Percentiles rank a stretch among this genome's conserved stretches.
phyloP scores from a whole-genome alignment of 192 early-diverging fungal species.

The Coemansia sp. region DNA sequence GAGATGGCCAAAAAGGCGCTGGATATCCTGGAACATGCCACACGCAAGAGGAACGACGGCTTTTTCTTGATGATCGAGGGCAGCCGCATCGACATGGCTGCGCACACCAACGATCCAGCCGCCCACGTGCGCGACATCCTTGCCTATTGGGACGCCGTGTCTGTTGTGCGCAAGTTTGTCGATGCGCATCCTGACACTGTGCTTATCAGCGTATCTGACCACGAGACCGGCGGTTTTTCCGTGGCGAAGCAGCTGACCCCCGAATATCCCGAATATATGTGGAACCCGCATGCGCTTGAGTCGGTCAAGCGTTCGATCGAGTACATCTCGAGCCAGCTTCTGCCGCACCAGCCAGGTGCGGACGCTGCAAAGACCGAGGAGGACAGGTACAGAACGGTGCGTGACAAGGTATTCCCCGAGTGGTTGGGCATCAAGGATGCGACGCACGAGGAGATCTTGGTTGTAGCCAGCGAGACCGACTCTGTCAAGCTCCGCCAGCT shows the following conservation, averaged over 20 bases:
- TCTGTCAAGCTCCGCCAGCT: conserved; percentile 51
- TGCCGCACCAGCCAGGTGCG: conserved; percentile 12
- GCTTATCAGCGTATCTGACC: conserved; percentile 90
- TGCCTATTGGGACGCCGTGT: conserved; percentile 80
- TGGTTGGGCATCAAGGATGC: conserved; percentile 75
- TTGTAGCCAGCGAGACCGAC: conserved; percentile 37
- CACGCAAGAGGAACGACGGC: conserved; percentile 60
- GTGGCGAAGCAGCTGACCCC: conserved; percentile 70
- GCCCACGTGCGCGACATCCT: conserved; percentile 90
- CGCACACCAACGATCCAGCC: conserved; percentile 91
- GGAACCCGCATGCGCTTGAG: conserved; percentile 74
- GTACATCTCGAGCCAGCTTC: conserved; percentile 47
- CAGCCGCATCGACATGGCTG: conserved; percentile 95
- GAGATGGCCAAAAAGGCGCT: conserved; percentile 90
- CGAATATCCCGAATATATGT: conserved; percentile 85
- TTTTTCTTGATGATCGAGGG: conserved; percentile 99
- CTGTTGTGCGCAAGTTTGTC: conserved; percentile 74
- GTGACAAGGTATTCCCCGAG: conserved; percentile 61
- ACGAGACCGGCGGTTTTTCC: conserved; percentile 96
- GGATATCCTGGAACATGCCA: conserved; percentile 62
- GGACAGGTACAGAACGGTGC: conserved; percentile 43
- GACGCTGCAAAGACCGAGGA: conserved; percentile 3
- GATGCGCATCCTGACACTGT: conserved; percentile 79
- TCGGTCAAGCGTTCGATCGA: conserved; percentile 72
- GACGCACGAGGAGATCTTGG: conserved; percentile 62